Evolutionary conservation across 805 yeast species (phyloP), one percentile per base, ranked within the genome.

Genomic region (Isabelozyma heimii): DNA sequence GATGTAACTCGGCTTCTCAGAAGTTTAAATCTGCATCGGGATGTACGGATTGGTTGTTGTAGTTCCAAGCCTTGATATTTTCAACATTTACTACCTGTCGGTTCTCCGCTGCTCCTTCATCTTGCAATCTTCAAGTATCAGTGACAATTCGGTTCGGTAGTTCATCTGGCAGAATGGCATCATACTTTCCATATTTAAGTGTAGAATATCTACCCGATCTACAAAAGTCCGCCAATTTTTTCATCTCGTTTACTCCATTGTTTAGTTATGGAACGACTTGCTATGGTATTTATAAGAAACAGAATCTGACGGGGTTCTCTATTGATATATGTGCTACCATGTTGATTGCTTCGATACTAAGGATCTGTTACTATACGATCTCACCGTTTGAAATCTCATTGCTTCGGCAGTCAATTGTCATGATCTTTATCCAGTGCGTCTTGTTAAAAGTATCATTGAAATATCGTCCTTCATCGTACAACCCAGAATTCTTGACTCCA

Each of bases 261-360:
- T 77, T 91, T 52, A 88, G 97, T 6, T 91, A 91, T 61, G 96
- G 96, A 2, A 81, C 94, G 13, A 90, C 97, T 0, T 80, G 91
- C 35, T 72, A 81, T 43, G 76, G 87, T 53, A 90, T 91, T 12
- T 77, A 82, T 57, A 72, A 76, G 43, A 77, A 80, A 33, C 72
- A 83, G 61, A 78, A 91, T 0, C 80, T 92, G 1, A 73, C 80
- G 17, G 97, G 97, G 17, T 90, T 91, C 61, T 87, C 96, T 5
- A 73, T 90, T n/a, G 97, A 91, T 66, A 88, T 91, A 9, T 91
- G 97, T 67, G 91, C 90, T 6, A 89, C 96, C 6, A 90, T 91
- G 96, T 63, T 91, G 52, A 75, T 89, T 53, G 85, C 96, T 0
- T 80, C 90, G 40, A 80, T 83, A 5, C 68, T 90, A 42, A 75